Evolutionary conservation across 495 filamentous ascomycete genomes (phyloP), one percentile per base, ranked within the genome.

Genomic region (Penicillium antarcticum): DNA sequence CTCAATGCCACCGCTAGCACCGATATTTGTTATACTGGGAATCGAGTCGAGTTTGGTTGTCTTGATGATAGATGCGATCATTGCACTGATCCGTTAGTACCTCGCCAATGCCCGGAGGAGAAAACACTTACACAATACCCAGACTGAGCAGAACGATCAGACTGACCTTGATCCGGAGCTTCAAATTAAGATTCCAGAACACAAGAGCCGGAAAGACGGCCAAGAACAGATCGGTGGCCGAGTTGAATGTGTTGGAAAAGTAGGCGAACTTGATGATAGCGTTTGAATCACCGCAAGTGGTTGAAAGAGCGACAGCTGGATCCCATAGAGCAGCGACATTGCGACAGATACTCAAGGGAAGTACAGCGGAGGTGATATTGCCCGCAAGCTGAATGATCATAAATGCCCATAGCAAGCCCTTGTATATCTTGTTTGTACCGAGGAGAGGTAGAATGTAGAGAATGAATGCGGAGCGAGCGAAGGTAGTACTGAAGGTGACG

Each of bases 131-230:
- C 66, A 76, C 46, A 7, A 74, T 46, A 17, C 74, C 74, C 24
- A 76, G 49, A 21, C 69, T 70, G 48, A 77, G 63, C 1, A 77
- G 59, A 8, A 57, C 44, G 33, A 72, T 71, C 42, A 77, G 44
- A 43, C 65, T 58, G 56, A 75, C 45, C 35, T 75, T 75, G 45
- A 71, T 69, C 9, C 65, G 55, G 5, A 65, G 36, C 39, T 68
- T 66, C 5, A 77, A 55, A 34, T 69, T 75, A 10, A 75, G 65
- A 34, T 69, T 74, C 70, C 73, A 74, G 51, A 77, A 69, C 0
- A 77, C 60, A n/a, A 69, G 12, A 9, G 71, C 66, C 0, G 74
- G 71, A 34, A 75, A 71, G 5, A 70, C 51, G 14, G 73, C 73
- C 4, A 74, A 58, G 49, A 74, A 69, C 19, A 77, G 45, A 45